A percentile compares a stretch with the other conserved stretches of the same genome.
Conservation (phyloP, 139 green algal species). For the Chlamydomonas schloesseri region DNA sequence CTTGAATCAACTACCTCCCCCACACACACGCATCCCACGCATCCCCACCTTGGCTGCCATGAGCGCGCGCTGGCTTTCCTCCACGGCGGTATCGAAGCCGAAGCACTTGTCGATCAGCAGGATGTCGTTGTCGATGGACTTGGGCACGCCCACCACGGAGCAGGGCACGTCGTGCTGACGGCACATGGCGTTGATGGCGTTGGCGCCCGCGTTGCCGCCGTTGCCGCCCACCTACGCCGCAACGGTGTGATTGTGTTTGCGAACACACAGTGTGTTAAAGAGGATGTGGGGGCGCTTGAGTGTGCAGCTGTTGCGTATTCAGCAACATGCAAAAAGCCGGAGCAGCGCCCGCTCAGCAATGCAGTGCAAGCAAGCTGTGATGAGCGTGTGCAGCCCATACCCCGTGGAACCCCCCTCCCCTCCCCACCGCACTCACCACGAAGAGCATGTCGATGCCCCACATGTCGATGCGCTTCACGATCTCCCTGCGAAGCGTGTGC, state of each 20-base stretch:
- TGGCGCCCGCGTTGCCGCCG: constrained; percentile 84
- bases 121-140: constrained; percentile 80
- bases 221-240: constrained; percentile 81
- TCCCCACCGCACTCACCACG: constrained; percentile 74
- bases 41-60: constrained; percentile 88
- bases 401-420: neutral
- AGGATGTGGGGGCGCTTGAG: too few species aligned
- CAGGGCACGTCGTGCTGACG: constrained; percentile 67
- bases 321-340: too few species aligned
- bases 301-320: too few species aligned
- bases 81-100: constrained; percentile 97
- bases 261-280: too few species aligned
- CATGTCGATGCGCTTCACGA: constrained; percentile 97
- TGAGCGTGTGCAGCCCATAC: too few species aligned
- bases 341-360: too few species aligned
- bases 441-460: constrained; percentile 97
- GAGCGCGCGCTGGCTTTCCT: constrained; percentile 95
- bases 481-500: constrained; percentile 73
- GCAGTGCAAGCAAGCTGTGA: too few species aligned
- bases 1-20: too few species aligned
- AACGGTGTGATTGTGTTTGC: too few species aligned
- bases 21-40: neutral
- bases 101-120: constrained; percentile 68
- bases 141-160: constrained; percentile 62
- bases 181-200: constrained; percentile 71